phyloP scores from a whole-genome alignment of 2,329 filamentous ascomycete genomes.

The Alternaria novae-zelandiae region DNA sequence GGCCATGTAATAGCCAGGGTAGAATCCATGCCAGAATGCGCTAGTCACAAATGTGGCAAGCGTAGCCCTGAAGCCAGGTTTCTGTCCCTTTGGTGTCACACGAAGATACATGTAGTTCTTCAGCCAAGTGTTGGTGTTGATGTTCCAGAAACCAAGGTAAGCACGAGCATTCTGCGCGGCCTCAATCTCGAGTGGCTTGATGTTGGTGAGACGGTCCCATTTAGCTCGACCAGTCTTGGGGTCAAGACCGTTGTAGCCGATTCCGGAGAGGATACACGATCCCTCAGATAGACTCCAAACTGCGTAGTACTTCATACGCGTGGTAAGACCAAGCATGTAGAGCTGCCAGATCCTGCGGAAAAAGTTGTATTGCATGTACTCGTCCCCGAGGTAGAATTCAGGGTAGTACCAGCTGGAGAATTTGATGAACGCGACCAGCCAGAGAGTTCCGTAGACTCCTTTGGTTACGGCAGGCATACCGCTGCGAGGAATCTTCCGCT shows the following conservation, averaged over 20 bases:
- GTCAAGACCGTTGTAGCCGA: slow-evolving; percentile 94
- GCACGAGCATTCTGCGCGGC: slow-evolving; percentile 90
- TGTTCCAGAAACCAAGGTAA: slow-evolving; percentile 94
- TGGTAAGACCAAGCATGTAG: slow-evolving; percentile 82
- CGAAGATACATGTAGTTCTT: slow-evolving; percentile 95
- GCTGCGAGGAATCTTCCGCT: slow-evolving; percentile 90
- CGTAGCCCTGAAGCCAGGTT: slow-evolving; percentile 93
- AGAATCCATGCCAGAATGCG: slow-evolving; percentile 98
- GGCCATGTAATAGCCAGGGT: slow-evolving; percentile 91
- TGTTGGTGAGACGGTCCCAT: slow-evolving; percentile 91
- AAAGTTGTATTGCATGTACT: slow-evolving; percentile 72
- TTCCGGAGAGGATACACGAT: slow-evolving; percentile 88
- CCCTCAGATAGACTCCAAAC: slow-evolving; percentile 95
- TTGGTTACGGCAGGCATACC: slow-evolving; percentile 84
- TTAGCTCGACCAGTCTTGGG: slow-evolving; percentile 81
- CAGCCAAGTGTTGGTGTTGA: slow-evolving; percentile 97
- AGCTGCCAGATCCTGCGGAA: slow-evolving; percentile 76
- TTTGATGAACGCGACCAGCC: slow-evolving; percentile 80
- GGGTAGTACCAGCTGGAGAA: slow-evolving; percentile 72
- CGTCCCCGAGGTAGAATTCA: slow-evolving; percentile 67
- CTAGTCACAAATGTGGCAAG: slow-evolving; percentile 93
- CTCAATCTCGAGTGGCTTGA: slow-evolving; percentile 85
- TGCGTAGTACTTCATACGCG: slow-evolving; percentile 93
- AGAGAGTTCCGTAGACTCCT: slow-evolving; percentile 72
- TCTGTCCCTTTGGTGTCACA: slow-evolving; percentile 93